Evolutionary conservation across 2,329 filamentous ascomycete genomes (phyloP).

Genomic region (Cylindrodendrum hubeiense): DNA sequence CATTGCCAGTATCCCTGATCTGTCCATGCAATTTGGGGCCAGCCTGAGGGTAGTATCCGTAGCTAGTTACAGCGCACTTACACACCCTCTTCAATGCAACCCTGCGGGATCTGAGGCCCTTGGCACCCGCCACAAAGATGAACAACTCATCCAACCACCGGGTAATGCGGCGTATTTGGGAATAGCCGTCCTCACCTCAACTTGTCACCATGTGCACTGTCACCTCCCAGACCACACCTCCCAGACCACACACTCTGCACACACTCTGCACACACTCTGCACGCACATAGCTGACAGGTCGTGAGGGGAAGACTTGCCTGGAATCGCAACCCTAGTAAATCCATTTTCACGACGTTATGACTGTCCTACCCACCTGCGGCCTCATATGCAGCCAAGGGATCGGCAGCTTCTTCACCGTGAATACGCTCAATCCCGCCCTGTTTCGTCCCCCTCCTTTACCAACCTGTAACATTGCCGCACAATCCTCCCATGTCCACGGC

Average conservation of each 20-base stretch:
- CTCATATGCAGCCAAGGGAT: neutral
- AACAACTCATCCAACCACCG: neutral
- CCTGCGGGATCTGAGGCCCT: neutral
- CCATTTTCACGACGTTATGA: neutral
- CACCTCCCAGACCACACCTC: too few relatives aligned
- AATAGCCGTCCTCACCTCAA: neutral
- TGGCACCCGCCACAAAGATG: neutral
- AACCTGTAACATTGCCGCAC: neutral
- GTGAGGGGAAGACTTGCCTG: neutral
- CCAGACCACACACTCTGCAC: neutral
- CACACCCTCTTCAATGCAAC: neutral
- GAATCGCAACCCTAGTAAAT: conserved; percentile 2
- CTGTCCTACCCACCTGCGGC: neutral
- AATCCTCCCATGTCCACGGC: neutral
- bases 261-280: neutral
- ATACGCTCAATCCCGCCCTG: neutral
- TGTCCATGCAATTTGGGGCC: neutral
- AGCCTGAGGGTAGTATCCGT: neutral
- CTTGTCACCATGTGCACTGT: neutral
- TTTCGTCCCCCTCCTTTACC: neutral
- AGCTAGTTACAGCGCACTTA: neutral
- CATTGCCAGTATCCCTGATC: neutral
- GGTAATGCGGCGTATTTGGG: neutral
- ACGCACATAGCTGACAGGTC: conserved; percentile 3
- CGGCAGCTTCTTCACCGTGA: neutral